Base-by-base conservation (phyloP, 495 filamentous ascomycete genomes). In the Penicillium alfredii region DNA sequence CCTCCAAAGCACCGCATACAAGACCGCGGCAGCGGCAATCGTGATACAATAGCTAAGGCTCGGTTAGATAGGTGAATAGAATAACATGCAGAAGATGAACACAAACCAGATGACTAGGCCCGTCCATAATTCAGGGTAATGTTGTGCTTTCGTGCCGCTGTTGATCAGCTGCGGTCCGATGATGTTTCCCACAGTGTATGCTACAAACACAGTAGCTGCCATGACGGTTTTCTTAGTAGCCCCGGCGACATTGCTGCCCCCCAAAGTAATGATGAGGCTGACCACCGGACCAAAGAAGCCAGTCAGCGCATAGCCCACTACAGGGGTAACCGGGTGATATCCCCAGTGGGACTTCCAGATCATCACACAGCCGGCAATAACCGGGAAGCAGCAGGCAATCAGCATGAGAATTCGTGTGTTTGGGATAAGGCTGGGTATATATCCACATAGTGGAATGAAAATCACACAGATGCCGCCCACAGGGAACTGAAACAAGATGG, bases 151-250 rank as follows among this genome's bases (percentile, higher is more conserved):
- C 1, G 74, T 81, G 51, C 78, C 57, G 23, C 68, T 76, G 30
- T 75, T 76, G 24, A 86, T 66, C 11, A 87, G 61, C 55, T 82
- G 78, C n/a, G 81, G 81, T 1, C 81, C 80, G 19, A 86, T 72
- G 31, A 86, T 86, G 42, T 80, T 79, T 11, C 83, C 83, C 2
- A 86, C 76, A 31, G 78, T 80, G 53, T 86, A 86, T 0, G 79
- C 81, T 0, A 84, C 79, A 42, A 86, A 88, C 17, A 84, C 81
- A 2, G 77, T 77, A 0, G 79, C 77, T 0, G 81, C 78, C 68
- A 80, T 86, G 42, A 79, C 70, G 37, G 75, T 78, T 64, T 86
- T 86, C 58, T 90, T 90, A 5, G 82, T 88, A 11, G 80, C 75
- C 0, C 84, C 84, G 1, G 83, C 84, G 1, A 88, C 76, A 45